These are phyloP conservation scores for Pythium brassicae DNA, from an alignment of 352 stramenopile species.

Conservation along the genomic window DNA sequence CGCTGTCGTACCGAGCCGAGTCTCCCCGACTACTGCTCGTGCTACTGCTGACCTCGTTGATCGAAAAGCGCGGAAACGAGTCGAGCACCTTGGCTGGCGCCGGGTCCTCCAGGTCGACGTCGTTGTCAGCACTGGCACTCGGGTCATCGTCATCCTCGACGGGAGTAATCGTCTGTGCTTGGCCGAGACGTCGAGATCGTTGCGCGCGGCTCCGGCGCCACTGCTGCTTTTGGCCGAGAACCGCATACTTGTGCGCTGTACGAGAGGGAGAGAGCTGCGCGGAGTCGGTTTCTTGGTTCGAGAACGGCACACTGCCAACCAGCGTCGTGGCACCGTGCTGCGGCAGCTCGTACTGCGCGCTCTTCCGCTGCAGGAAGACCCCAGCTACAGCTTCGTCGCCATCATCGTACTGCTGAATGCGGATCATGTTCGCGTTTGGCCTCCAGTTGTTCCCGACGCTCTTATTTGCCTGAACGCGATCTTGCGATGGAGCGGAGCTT, in stretches of 20 bases:
- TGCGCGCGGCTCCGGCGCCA: slow-evolving; percentile 45
- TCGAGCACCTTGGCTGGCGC: not conserved
- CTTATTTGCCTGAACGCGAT: too few relatives aligned
- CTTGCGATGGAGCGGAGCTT: slow-evolving; percentile 5
- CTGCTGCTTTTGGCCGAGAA: slow-evolving; percentile 62
- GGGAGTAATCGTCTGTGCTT: slow-evolving; percentile 32
- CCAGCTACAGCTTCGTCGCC: slow-evolving; percentile 4
- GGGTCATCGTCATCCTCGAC: slow-evolving; percentile 19
- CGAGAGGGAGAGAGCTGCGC: not conserved
- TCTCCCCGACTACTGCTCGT: slow-evolving; percentile 18
- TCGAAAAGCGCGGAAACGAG: slow-evolving; percentile 2
- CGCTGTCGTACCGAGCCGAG: slow-evolving; percentile 11
- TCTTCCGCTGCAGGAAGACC: slow-evolving; percentile 11
- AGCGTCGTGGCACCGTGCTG: not conserved
- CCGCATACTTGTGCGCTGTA: slow-evolving; percentile 29
- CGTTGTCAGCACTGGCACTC: slow-evolving; percentile 5
- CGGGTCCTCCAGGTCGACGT: slow-evolving; percentile 13
- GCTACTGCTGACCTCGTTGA: slow-evolving; percentile 7
- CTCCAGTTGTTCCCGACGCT: slow-evolving; percentile 9
- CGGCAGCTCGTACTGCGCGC: slow-evolving; percentile 9
- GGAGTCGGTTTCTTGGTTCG: slow-evolving; percentile 4
- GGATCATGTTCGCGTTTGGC: not conserved
- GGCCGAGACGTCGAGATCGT: slow-evolving; percentile 18
- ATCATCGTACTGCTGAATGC: slow-evolving; percentile 9
- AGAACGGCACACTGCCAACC: not conserved